Base-by-base conservation (phyloP, 345 rosid species). In the Crucihimalaya himalaica region DNA sequence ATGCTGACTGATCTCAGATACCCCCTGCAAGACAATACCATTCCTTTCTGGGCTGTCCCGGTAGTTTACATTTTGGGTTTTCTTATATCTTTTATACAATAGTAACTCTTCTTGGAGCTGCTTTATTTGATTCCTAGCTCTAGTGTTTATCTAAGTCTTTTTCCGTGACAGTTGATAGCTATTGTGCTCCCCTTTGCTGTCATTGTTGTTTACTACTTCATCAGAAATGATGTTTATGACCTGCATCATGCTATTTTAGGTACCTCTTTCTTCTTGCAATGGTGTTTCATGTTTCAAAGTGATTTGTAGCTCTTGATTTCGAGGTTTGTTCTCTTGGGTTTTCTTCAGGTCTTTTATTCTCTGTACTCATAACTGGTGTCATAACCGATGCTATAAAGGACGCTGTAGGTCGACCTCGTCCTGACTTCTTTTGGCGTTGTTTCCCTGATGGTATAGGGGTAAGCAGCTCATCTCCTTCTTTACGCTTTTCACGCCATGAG, bases 341-440 rank as follows among this genome's bases (percentile, higher is more conserved):
- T 63, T 71, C 12, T 64, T 28, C 81, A 94, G 96, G 98, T 61
- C 89, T 94, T 80, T 82, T 89, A 5, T 91, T 72, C 81, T 86
- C 98, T 55, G 86, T 86, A 8, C 89, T 89, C 37, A 81, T 91
- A 20, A 88, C 97, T 14, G 97, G 70, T 58, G 97, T 94, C 51
- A 66, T 91, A 73, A 94, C 98, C 63, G 98, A 94, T 78, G 87
- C 97, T 50, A 88, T 94, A 23, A 94, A 94, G 80, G 92, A 91
- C 66, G 97, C 82, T 68, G 97, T 94, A 52, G 98, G 98, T 64
- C 83, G 97, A 42, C 97, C 97, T 75, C 94, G 96, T 65, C 98
- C 97, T 42, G 92, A 94, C 80, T 94, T 94, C 81, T 91, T 89
- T 73, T 94, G 98, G 97, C 96, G 95, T 63, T 94, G 97, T 81